Conservation (phyloP, 805 yeast genomes). For the Candida pseudoglaebosa region DNA sequence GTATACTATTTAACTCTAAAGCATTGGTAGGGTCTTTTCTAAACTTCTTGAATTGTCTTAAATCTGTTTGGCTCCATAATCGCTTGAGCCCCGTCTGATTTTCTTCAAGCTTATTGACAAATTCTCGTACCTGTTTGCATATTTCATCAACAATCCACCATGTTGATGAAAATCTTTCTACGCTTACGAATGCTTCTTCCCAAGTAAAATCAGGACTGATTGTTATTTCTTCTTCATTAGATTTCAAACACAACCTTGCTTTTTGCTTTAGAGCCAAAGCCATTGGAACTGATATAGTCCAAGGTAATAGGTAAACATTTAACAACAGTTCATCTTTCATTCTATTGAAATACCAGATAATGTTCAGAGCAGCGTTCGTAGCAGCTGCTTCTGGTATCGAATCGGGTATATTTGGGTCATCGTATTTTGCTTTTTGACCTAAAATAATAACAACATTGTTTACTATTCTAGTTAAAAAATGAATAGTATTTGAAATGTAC, state of each 20-base stretch:
- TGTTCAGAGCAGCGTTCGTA: conserved; percentile 21
- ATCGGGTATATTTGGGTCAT: conserved; percentile 17
- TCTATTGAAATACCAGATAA: conserved; percentile 20
- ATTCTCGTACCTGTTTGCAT: conserved; percentile 18
- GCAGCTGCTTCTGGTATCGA: conserved; percentile 21
- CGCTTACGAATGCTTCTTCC: conserved; percentile 17
- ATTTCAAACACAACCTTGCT: conserved; percentile 9
- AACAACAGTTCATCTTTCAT: conserved; percentile 16
- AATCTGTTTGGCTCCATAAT: neutral
- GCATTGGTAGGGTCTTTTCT: neutral
- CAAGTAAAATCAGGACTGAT: conserved; percentile 9
- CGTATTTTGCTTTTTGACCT: conserved; percentile 25
- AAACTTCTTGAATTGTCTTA: neutral
- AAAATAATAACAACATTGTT: conserved; percentile 23
- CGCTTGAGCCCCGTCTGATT: conserved; percentile 2
- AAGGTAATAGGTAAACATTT: conserved; percentile 24
- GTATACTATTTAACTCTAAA: neutral
- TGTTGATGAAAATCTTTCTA: conserved; percentile 17
- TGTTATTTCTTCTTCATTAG: neutral
- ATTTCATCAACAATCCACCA: conserved; percentile 31
- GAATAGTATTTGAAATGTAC: conserved; percentile 18
- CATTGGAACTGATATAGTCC: conserved; percentile 24
- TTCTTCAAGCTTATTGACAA: conserved; percentile 14
- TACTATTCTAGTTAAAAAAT: conserved; percentile 24
- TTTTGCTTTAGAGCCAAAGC: conserved; percentile 19